Evolutionary conservation across 1,284 basidiomycete genomes (phyloP), one percentile per base, ranked within the genome.

Genomic region (Pseudozyma pruni): DNA sequence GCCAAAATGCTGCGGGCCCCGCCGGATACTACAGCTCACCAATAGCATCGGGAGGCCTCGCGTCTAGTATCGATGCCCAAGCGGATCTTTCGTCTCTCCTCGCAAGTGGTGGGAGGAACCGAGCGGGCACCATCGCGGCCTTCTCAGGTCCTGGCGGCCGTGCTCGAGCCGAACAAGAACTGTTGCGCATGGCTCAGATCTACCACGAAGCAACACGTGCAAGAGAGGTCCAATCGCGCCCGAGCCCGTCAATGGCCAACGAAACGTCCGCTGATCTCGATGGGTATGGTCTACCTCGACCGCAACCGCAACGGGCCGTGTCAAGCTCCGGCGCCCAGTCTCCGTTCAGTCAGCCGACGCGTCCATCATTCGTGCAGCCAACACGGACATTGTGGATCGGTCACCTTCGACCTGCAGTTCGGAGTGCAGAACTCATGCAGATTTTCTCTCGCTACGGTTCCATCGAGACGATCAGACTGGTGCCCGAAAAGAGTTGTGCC

Each of bases 401-500:
- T 43, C 96, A 97, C 82, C 86, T 98, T 42, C 93, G 98, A 83
- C 91, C 91, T 63, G 90, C 90, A 47, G 92, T 94, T 47, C 93
- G 93, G 0, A 93, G 92, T 76, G 92, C 95, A 82, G 93, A 97
- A 79, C 88, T 98, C 51, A 91, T 96, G 63, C 90, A 91, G 69
- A 92, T 95, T 16, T 98, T 98, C 83, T 91, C 93, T 17, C 91
- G 91, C 1, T 98, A 98, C 81, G 95, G 95, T 47, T 91, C 93
- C 14, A 97, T 98, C 70, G 95, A 98, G 85, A 94, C 92, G 76
- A 86, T 98, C 81, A 87, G 95, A 69, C 86, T 98, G 77, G 86
- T 98, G 43, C 94, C 94, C 2, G 95, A 98, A 85, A 98, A 98
- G 93, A 94, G 95, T 81, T 98, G 96, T 81, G 95, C 94, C 9